Evolutionary conservation across 176 grass and related monocot genomes (phyloP).

Genomic region (Olyra latifolia): DNA sequence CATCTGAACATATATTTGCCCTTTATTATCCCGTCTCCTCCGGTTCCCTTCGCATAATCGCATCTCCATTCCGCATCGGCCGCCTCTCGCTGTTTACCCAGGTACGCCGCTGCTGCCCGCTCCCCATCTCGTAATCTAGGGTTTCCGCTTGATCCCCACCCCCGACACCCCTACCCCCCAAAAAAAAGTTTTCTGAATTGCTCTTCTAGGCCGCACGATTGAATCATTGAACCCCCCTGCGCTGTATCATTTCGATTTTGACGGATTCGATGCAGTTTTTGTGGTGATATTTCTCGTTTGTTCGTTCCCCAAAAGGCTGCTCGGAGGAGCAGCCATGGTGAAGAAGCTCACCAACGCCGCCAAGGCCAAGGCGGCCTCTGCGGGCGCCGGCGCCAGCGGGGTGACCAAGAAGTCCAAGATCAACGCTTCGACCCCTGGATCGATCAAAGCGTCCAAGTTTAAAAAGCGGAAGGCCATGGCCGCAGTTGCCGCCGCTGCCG

Average conservation of each 20-base stretch:
- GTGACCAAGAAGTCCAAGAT: conserved; percentile 1
- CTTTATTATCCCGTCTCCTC: neutral
- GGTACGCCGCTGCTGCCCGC: neutral
- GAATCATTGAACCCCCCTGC: neutral
- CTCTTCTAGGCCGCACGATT: neutral
- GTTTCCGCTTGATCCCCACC: neutral
- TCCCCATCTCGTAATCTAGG: neutral
- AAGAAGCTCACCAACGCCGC: conserved; percentile 18
- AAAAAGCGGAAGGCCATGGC: conserved; percentile 23
- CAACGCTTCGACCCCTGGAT: conserved; percentile 22
- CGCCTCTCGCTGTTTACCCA: neutral
- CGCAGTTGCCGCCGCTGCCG: neutral
- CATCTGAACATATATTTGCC: too few species aligned
- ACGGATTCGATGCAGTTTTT: neutral
- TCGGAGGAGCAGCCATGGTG: conserved; percentile 27
- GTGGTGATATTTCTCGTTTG: conserved; percentile 22
- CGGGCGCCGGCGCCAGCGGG: neutral
- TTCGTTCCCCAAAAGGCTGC: conserved; percentile 9
- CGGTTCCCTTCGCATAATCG: neutral
- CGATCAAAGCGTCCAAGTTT: conserved; percentile 19
- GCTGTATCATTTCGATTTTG: neutral
- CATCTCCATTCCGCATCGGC: neutral
- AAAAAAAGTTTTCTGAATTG: neutral
- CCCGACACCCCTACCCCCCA: too few species aligned
- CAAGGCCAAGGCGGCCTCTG: conserved; percentile 13